A percentile compares a stretch with the other conserved stretches of the same genome.
Evolutionary conservation across 2,329 filamentous ascomycete genomes (phyloP).

Genomic region (Diaporthe humulicola): DNA sequence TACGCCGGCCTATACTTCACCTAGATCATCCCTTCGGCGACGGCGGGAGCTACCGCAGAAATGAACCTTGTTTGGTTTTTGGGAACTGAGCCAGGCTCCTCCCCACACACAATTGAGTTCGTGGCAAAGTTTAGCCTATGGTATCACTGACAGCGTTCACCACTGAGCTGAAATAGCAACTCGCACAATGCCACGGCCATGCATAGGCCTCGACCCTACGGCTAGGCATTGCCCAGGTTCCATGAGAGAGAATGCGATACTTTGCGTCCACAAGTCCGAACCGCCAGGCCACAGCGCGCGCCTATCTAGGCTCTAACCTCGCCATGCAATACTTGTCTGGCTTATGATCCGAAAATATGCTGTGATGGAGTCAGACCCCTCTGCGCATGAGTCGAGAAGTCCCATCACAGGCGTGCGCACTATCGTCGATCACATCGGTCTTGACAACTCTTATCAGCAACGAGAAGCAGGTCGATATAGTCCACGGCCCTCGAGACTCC

Average conservation of each 20-base stretch:
- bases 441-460: not conserved
- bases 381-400: conserved; percentile 10
- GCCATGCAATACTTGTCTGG: not conserved
- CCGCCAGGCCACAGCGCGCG: conserved; percentile 6
- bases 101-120: conserved; percentile 12
- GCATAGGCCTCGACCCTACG: not conserved
- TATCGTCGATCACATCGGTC: not conserved
- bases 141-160: not conserved
- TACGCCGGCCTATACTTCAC: not conserved
- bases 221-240: not conserved
- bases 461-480: not conserved
- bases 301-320: not conserved
- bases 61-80: conserved; percentile 13
- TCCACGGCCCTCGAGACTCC: not conserved
- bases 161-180: conserved; percentile 13
- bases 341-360: not conserved
- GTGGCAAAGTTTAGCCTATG: conserved; percentile 4
- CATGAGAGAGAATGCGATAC: not conserved
- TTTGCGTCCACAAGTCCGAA: not conserved
- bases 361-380: conserved; percentile 1
- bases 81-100: not conserved
- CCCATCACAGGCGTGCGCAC: not conserved
- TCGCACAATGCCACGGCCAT: not conserved
- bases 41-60: conserved; percentile 28
- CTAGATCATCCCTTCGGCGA: conserved; percentile 10